Base-by-base conservation (phyloP, 108 stramenopile genomes). In the Nitzschia putrida region DNA sequence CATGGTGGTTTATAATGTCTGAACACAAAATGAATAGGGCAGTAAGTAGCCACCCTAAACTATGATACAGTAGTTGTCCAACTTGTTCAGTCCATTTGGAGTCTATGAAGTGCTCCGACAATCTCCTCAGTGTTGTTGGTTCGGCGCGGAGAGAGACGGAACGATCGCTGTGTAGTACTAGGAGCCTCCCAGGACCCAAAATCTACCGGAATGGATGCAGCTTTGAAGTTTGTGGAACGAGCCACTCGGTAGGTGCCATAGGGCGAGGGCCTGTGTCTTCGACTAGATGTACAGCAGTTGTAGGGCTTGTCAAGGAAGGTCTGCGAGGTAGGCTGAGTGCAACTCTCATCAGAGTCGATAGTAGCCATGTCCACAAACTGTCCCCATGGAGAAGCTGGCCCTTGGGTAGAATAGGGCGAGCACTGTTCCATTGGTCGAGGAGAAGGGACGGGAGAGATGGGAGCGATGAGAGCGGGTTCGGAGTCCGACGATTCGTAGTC, bases 301-400 rank as follows among this genome's bases (percentile, higher is more conserved):
- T 47, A 69, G 14, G 55, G 23, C 13, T 21, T 40, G 7, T 21
- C 26, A 42, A 34, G n/a, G 23, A 38, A 37, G 45, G 40, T 38
- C 3, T 64, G 43, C 10, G 61, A 9, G 16, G 20, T 11, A 25
- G 41, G 26, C n/a, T 13, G 47, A 41, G 47, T 16, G n/a, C 29
- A 26, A 7, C 44, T 21, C 21, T 57, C 55, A 14, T 59, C 25
- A 0, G 29, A 11, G 38, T 60, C 58, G 16, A 25, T 14, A 2
- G 29, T 20, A 10, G 54, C 61, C 72, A 73, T 73, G 34, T 73
- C 64, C 26, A 73, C 63, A 56, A 73, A 73, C 24, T 73, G 72
- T 10, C 72, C 72, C 72, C 72, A 73, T 12, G 61, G 61, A 7
- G 67, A 68, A 23, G 40, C 22, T 37, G 67, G 40, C 20, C 20